phyloP scores from a whole-genome alignment of 2,329 filamentous ascomycete species.

The Orbilia brochopaga region DNA sequence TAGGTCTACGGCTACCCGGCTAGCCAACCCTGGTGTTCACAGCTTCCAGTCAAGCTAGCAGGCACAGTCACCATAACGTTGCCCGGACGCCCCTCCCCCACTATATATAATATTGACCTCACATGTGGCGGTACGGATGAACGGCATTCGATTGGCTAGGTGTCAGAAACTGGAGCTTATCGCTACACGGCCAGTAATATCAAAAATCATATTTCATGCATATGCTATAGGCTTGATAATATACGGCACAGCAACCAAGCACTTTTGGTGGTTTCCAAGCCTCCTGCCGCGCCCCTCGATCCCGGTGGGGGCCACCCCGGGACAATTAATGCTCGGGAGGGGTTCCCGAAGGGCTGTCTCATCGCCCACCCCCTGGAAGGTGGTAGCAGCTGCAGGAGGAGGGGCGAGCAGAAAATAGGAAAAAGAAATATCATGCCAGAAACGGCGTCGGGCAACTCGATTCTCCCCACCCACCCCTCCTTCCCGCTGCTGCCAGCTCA shows the following conservation, averaged over 20 bases:
- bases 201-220: background rate
- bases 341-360: background rate
- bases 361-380: background rate
- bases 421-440: constrained; percentile 27
- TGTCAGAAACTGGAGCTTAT: background rate
- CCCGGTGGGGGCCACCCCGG: constrained; percentile 1
- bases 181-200: background rate
- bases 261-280: constrained; percentile 1
- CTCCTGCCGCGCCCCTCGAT: background rate
- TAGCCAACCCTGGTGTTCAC: background rate
- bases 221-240: background rate
- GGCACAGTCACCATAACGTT: background rate
- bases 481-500: constrained; percentile 27
- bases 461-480: constrained; percentile 7
- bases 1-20: background rate
- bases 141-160: constrained; percentile 4
- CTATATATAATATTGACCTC: background rate
- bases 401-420: constrained; percentile 14
- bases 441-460: background rate
- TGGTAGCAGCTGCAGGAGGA: background rate
- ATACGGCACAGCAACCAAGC: background rate
- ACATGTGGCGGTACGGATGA: background rate
- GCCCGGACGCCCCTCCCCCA: background rate
- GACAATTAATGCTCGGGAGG: background rate
- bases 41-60: too few species aligned